Evolutionary conservation across 2,329 filamentous ascomycete genomes (phyloP), one percentile per base, ranked within the genome.

Genomic region (Paraconiothyrium sp.): DNA sequence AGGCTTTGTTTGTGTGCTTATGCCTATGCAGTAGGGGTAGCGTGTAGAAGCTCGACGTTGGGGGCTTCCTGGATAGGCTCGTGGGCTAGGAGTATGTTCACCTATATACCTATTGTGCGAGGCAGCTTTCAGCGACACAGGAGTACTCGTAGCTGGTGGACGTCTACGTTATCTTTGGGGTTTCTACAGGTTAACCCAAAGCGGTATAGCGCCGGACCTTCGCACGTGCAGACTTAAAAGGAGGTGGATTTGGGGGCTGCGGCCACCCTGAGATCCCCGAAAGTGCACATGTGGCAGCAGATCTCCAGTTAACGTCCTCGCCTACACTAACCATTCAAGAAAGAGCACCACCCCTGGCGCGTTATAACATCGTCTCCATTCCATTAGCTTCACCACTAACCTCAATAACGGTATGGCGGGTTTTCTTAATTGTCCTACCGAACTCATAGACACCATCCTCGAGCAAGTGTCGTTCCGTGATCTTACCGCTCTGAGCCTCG

Each of bases 301-400:
- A 39, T 51, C 49, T 51, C 49, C 32, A 39, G 49, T 51, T 51
- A n/a, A 37, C 35, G 37, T 37, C 32, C 32, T 27, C 43, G 50
- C 50, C 50, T 54, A 37, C 50, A 54, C 50, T 54, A 9, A 54
- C 50, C 24, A 43, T 32, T 54, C 32, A 30, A 7, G 35, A 41
- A 54, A 54, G 50, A 34, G 49, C 49, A 39, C 37, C 22, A 54
- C 50, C 43, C 35, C 50, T 54, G 35, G 50, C 37, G 50, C 35
- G 10, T 43, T 54, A 54, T 43, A 54, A 41, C 50, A 43, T 54
- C 50, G 20, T 54, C 49, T 41, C 32, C 35, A 41, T 43, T 37
- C 48, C 48, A 51, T 51, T 39, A 51, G 48, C 48, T 37, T 37
- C 32, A 51, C 37, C 24, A 43, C 24, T 37, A 32, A 43, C 50